Percentiles rank a stretch among this genome's conserved stretches.
These are phyloP conservation scores for Conticribra weissflogii DNA, from an alignment of 108 stramenopile species.

Conservation along the genomic window DNA sequence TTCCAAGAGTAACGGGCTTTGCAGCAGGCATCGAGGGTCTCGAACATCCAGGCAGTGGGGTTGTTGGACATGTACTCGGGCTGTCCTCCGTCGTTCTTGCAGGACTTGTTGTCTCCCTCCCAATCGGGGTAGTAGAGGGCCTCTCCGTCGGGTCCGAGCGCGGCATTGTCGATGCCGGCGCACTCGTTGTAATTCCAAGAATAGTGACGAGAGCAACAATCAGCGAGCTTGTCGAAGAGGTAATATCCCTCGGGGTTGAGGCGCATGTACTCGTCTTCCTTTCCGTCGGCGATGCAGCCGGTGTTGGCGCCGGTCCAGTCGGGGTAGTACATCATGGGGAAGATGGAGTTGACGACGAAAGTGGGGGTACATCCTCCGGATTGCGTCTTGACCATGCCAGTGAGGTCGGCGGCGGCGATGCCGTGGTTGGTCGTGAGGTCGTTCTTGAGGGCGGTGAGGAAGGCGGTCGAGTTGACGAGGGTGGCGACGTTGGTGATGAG, in stretches of 20 bases:
- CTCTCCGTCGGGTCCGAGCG: not conserved
- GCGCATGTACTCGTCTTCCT: constrained; percentile 1
- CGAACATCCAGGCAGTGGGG: not conserved
- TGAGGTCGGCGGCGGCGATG: too few species aligned
- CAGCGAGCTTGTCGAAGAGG: not conserved
- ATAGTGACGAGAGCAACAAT: constrained; percentile 1
- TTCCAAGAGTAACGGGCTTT: constrained; percentile 4
- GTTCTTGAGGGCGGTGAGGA: not conserved
- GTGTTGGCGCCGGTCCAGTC: constrained; percentile 5
- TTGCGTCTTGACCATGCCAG: too few species aligned
- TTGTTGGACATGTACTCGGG: constrained; percentile 13
- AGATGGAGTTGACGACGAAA: not conserved
- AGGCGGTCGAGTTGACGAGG: not conserved
- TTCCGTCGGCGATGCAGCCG: constrained; percentile 7
- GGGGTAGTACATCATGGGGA: constrained; percentile 11
- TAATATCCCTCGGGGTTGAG: not conserved
- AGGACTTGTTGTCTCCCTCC: constrained; percentile 3
- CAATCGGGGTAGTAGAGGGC: constrained; percentile 16
- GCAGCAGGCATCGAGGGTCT: constrained; percentile 3
- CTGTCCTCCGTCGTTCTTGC: not conserved
- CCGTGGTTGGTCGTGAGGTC: too few species aligned
- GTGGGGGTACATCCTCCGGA: too few species aligned
- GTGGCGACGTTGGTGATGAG: not conserved
- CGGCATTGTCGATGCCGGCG: constrained; percentile 3
- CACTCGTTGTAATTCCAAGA: not conserved